Evolutionary conservation across 208 protist species (phyloP), one percentile per base, ranked within the genome.

Genomic region (Crithidia expoeki): DNA sequence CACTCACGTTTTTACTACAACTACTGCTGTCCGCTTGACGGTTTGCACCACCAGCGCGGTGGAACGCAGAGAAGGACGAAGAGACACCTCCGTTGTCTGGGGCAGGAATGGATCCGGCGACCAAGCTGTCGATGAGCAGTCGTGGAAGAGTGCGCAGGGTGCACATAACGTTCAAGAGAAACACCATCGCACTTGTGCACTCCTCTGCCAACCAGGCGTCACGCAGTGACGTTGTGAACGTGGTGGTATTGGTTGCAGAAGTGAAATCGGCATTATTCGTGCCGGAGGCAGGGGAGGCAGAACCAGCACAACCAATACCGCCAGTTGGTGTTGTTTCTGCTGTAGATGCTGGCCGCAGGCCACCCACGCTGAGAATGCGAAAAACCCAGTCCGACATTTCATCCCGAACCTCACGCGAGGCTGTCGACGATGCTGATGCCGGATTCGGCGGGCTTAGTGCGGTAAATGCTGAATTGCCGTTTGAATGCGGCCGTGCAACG

Each of bases 311-410:
- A 17, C 42, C 12, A 12, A 6, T 23, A 19, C 46, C n/a, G n/a
- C n/a, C n/a, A n/a, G n/a, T n/a, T 51, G 46, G 6, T 23, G n/a
- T 19, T 51, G 2, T 21, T 51, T 6, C 36, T 25, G 56, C 27
- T 11, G 56, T 11, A 2, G 34, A 3, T 2, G 57, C 21, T 33
- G 40, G 9, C 0, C 44, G 46, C 3, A 46, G 9, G 32, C 27
- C 30, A 16, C 61, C 61, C 1, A 67, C 47, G 49, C 61, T 67
- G 27, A 67, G 4, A 67, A 67, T 46, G 4, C 47, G 61, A 33
- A 67, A 67, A 2, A 67, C 61, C 61, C 61, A 67, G 23, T 67
- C 61, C 0, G 61, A 67, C 61, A 67, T 67, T 19, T 67, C 61
- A 33, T 67, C 61, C 10, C 61, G 46, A 6, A 11, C 57, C 11